Percentiles rank a stretch among this genome's conserved stretches.
Conservation (phyloP, 1,284 basidiomycete genomes). For the Ceratobasidium sp. region DNA sequence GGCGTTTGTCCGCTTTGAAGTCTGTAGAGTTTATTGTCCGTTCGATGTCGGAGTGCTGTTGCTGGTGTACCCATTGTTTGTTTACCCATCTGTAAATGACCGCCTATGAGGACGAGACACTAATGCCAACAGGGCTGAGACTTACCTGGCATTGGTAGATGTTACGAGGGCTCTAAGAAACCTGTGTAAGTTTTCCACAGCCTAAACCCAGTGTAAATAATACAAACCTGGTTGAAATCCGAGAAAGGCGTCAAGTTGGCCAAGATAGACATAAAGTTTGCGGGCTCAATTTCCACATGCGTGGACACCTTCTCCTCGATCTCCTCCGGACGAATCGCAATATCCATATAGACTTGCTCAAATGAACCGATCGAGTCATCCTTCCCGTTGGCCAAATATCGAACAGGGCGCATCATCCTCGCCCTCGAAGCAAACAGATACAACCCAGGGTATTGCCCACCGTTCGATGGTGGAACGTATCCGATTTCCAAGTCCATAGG, state of each 20-base stretch:
- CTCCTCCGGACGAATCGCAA: slow-evolving; percentile 89
- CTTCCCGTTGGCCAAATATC: slow-evolving; percentile 82
- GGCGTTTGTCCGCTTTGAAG: slow-evolving; percentile 95
- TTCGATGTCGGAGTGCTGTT: slow-evolving; percentile 86
- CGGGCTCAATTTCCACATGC: slow-evolving; percentile 93
- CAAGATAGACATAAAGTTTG: slow-evolving; percentile 86
- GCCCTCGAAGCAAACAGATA: slow-evolving; percentile 89
- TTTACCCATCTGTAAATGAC: slow-evolving; percentile 90
- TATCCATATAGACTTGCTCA: slow-evolving; percentile 99
- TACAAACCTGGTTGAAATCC: slow-evolving; percentile 90
- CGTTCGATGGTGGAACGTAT: slow-evolving; percentile 84
- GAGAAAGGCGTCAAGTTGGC: slow-evolving; percentile 71
- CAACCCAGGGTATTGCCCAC: slow-evolving; percentile 96
- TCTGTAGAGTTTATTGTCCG: slow-evolving; percentile 98
- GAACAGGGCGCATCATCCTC: slow-evolving; percentile 98
- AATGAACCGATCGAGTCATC: slow-evolving; percentile 94
- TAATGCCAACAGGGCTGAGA: slow-evolving; percentile 20
- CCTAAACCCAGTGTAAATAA: slow-evolving; percentile 27
- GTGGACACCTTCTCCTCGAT: slow-evolving; percentile 81
- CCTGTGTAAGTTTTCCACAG: slow-evolving; percentile 38
- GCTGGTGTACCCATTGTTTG: slow-evolving; percentile 99
- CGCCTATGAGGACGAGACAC: not conserved
- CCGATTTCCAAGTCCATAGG: slow-evolving; percentile 97
- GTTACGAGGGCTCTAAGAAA: slow-evolving; percentile 73
- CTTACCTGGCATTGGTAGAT: slow-evolving; percentile 84